Base-by-base conservation (phyloP, 805 yeast genomes). In the Myxozyma lipomycoides region DNA sequence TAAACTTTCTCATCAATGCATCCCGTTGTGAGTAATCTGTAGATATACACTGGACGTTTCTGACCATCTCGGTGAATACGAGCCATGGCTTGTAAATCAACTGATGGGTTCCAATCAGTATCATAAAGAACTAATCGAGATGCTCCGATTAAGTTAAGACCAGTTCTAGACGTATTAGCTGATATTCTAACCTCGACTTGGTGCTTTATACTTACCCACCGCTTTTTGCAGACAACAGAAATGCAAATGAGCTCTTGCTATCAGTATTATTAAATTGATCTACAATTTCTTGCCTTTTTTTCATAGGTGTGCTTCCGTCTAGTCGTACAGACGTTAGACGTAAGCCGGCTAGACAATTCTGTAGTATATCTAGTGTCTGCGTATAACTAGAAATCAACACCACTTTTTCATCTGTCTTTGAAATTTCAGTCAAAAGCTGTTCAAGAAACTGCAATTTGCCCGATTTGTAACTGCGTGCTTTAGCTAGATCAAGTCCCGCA, bases 51-150 rank as follows among this genome's bases (percentile, higher is more conserved):
- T 0, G 87, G 87, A 42, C 70, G 76, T 43, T 69, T 78, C 65
- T 93, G 98, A 0, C 98, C 98, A 66, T 91, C 97, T 61, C 98
- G 74, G 64, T 91, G 96, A 4, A 93, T 82, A 56, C 98, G 72
- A 1, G 97, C 95, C 95, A 91, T 86, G 0, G 97, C 95, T 66
- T 93, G 98, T 30, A 85, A 66, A 63, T 93, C 98, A 10, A 83
- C 76, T 0, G 96, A 80, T 0, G 98, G 98, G 58, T 93, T 93
- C 98, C 98, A 93, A 63, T 93, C 98, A 57, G 93, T 87, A 64
- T 93, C 98, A 63, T 86, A 84, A 21, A 93, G 69, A 3, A 93
- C 75, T 37, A 93, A 69, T 24, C 98, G 70, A 0, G 95, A 86
- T 0, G 95, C 98, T 0, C 98, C 98, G 30, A 86, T 77, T 30